These are phyloP conservation scores for Calocybe indica DNA, from an alignment of 768 basidiomycete species.

Conservation along the genomic window DNA sequence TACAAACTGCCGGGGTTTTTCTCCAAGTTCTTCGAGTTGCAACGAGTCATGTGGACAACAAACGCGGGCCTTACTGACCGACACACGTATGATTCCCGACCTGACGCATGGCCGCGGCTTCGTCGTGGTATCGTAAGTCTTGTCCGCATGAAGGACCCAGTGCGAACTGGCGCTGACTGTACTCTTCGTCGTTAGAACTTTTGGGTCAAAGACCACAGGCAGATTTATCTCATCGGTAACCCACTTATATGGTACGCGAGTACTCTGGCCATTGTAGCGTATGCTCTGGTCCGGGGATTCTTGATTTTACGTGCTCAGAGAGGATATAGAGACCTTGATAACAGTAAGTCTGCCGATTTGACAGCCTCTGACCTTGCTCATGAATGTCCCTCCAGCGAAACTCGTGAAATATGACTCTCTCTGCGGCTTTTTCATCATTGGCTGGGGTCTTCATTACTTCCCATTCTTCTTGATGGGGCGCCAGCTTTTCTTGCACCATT, in stretches of 20 bases:
- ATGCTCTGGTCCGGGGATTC: slow-evolving; percentile 65
- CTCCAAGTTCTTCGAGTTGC: slow-evolving; percentile 85
- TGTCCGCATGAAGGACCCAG: background rate
- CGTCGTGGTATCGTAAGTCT: slow-evolving; percentile 84
- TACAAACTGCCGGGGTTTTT: slow-evolving; percentile 89
- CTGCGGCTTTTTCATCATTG: slow-evolving; percentile 87
- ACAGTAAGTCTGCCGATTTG: slow-evolving; percentile 50
- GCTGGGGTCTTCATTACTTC: slow-evolving; percentile 90
- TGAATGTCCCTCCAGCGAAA: slow-evolving; percentile 46
- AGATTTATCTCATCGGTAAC: slow-evolving; percentile 95
- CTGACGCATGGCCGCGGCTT: slow-evolving; percentile 84
- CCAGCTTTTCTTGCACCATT: slow-evolving; percentile 97
- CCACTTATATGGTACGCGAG: slow-evolving; percentile 91
- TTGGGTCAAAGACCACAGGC: slow-evolving; percentile 95
- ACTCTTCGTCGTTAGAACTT: slow-evolving; percentile 60
- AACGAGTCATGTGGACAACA: slow-evolving; percentile 94
- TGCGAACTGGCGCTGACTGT: slow-evolving; percentile 4
- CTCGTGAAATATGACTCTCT: slow-evolving; percentile 89
- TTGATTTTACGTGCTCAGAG: slow-evolving; percentile 86
- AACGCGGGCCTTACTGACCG: slow-evolving; percentile 95
- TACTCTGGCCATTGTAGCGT: slow-evolving; percentile 62
- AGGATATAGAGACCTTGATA: slow-evolving; percentile 88
- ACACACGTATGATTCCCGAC: slow-evolving; percentile 94
- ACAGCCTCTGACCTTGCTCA: background rate
- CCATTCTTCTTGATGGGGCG: slow-evolving; percentile 98